Base-by-base conservation (phyloP, 2,329 filamentous ascomycete species). In the Alternaria viburni region DNA sequence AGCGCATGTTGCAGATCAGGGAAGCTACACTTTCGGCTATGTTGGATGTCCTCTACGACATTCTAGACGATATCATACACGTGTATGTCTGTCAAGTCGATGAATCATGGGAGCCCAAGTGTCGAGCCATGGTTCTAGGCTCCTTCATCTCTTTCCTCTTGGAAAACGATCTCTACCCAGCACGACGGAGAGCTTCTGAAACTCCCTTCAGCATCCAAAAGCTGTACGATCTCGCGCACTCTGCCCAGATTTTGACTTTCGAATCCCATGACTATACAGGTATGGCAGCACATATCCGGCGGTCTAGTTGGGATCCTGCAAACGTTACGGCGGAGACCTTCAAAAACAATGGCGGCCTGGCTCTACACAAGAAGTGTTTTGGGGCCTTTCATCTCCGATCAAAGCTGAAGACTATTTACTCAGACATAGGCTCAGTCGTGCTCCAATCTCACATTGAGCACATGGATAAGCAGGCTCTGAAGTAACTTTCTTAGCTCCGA, bases 391-490 rank as follows among this genome's bases (percentile, higher is more conserved):
- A 63, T 13, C 51, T 62, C 15, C 43, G 50, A 21, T 50, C 50
- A 11, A 62, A 49, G 28, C 32, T 55, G 19, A 54, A 50, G 43
- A 46, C 19, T 19, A 59, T 50, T 17, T 65, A 47, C n/a, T 54
- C 41, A 10, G 51, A 52, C 11, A 57, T 51, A 57, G 55, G 36
- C 15, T 61, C 65, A 13, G 56, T 56, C 5, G 56, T 61, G n/a
- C 47, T 67, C 1, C 21, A 61, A 26, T 62, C 58, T 30, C 61
- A 67, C 21, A 54, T 54, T 17, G 50, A 50, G 9, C 64, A 68
- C 19, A 67, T 67, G 66, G 61, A 62, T 26, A 57, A 66, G 21
- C 66, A 68, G 46, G 64, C 66, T 12, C 59, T 56, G 19, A 67
- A 68, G 25, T 67, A 61, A 55, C 28, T 41, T 21, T 15, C 11